Percentiles rank a stretch among this genome's conserved stretches.
These are phyloP conservation scores for Peltaster fructicola DNA, from an alignment of 2,329 filamentous ascomycete species.

Conservation along the genomic window DNA sequence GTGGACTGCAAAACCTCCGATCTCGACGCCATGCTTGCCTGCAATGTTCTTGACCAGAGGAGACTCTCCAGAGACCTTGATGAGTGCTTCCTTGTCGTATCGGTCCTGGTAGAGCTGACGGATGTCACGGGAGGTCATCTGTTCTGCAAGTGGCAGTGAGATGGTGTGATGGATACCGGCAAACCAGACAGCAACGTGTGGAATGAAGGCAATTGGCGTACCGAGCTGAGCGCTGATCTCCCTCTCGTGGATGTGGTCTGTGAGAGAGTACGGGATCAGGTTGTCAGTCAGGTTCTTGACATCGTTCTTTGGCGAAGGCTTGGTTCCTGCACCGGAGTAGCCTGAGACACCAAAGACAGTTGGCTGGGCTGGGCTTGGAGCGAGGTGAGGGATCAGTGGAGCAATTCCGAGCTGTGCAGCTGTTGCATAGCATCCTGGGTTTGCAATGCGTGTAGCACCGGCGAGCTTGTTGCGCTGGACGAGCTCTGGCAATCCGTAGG, in stretches of 20 bases:
- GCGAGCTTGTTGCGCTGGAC: slow-evolving; percentile 60
- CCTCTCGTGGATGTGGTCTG: slow-evolving; percentile 85
- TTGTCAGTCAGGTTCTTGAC: slow-evolving; percentile 68
- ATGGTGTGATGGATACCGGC: slow-evolving; percentile 87
- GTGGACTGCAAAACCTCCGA: slow-evolving; percentile 91
- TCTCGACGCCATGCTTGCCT: slow-evolving; percentile 75
- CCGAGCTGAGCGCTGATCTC: slow-evolving; percentile 73
- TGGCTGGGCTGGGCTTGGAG: slow-evolving; percentile 43
- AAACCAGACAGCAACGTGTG: slow-evolving; percentile 94
- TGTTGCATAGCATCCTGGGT: slow-evolving; percentile 91
- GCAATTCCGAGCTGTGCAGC: slow-evolving; percentile 80
- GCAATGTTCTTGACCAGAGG: slow-evolving; percentile 73
- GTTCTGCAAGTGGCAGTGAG: slow-evolving; percentile 68
- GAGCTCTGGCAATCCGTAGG: slow-evolving; percentile 79
- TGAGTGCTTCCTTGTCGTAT: slow-evolving; percentile 86
- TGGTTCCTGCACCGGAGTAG: slow-evolving; percentile 88
- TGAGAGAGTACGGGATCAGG: slow-evolving; percentile 77
- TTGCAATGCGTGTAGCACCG: slow-evolving; percentile 64
- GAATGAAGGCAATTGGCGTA: slow-evolving; percentile 62
- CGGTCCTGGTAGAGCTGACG: slow-evolving; percentile 89
- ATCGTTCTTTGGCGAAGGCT: slow-evolving; percentile 88
- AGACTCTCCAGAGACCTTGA: slow-evolving; percentile 79
- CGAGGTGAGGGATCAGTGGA: slow-evolving; percentile 61
- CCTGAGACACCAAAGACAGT: slow-evolving; percentile 82
- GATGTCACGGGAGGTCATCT: slow-evolving; percentile 81